Base-by-base conservation (phyloP, 805 yeast genomes). In the Lipomyces kockii region DNA sequence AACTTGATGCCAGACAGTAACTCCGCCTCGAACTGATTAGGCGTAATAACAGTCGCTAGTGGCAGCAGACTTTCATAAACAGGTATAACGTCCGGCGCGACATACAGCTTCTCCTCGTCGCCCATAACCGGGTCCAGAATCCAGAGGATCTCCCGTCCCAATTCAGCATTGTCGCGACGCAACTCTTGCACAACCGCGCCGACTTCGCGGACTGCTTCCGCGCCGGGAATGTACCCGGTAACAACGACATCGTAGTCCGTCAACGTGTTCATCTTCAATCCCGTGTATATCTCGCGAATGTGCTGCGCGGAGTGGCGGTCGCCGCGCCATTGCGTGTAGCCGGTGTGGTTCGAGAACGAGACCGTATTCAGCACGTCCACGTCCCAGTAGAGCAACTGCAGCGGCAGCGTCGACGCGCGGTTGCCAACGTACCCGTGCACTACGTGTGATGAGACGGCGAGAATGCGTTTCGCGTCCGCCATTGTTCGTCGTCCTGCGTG, bases 391-490 rank as follows among this genome's bases (percentile, higher is more conserved):
- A 86, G 82, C 54, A 87, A 81, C 75, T 94, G 98, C 27, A 94
- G 79, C 0, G 98, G 97, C 76, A 95, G 90, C 1, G 94, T 90
- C 0, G 95, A 91, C 0, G 97, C 97, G 65, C 88, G 85, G 77
- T 92, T 92, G 0, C 99, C 99, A 1, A 95, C 99, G 74, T 91
- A 89, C 2, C 99, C 99, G 76, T 94, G 98, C 2, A 87, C 92
- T 1, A 95, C 98, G 77, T 95, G 98, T 2, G 97, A 91, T 73
- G 91, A 94, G 9, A 92, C 82, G 2, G 90, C 83, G 1, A 89
- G 81, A 4, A 83, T 76, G 55, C 78, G 76, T 60, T 73, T 64
- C 49, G 49, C 49, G 22, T 43, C 49, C 5, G 49, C 49, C 49
- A 43, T 43, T 43, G n/a, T 43, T n/a, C 9, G 9, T 43, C 2